Percentiles rank a stretch among this genome's conserved stretches.
Conservation (phyloP, 495 filamentous ascomycete species). For the Penicillium canescens region DNA sequence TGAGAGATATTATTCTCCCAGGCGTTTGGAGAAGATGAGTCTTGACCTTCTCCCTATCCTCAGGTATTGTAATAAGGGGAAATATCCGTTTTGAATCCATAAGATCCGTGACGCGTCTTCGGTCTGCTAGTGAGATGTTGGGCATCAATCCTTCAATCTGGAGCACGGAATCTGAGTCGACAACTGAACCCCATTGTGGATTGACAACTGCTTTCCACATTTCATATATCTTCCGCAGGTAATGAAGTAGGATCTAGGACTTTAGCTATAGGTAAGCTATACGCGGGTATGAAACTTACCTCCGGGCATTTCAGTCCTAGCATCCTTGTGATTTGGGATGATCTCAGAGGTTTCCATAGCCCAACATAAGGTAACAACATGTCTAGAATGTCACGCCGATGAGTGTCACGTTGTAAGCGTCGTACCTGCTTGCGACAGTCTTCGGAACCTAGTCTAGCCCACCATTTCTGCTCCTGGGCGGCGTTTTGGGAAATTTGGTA, state of each 20-base stretch:
- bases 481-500: slow-evolving; percentile 11
- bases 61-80: neutral
- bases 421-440: slow-evolving; percentile 10
- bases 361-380: slow-evolving; percentile 9
- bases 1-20: slow-evolving; percentile 5
- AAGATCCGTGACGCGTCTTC: neutral
- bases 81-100: neutral
- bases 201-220: slow-evolving; percentile 1
- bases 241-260: slow-evolving; percentile 3
- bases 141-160: slow-evolving; percentile 3
- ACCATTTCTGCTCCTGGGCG: slow-evolving; percentile 6
- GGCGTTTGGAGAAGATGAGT: neutral
- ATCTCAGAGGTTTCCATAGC: slow-evolving; percentile 13
- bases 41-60: neutral
- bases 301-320: slow-evolving; percentile 9
- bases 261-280: neutral
- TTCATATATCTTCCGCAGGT: slow-evolving; percentile 5
- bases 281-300: neutral
- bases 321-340: slow-evolving; percentile 7
- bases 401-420: slow-evolving; percentile 1
- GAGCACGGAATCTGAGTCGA: neutral
- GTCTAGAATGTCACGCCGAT: slow-evolving; percentile 6
- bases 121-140: neutral
- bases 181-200: neutral
- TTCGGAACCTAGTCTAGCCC: slow-evolving; percentile 3